A percentile compares a stretch with the other conserved stretches of the same genome.
Evolutionary conservation across 2,329 filamentous ascomycete species (phyloP).

Genomic region (Cladosporium sp.): DNA sequence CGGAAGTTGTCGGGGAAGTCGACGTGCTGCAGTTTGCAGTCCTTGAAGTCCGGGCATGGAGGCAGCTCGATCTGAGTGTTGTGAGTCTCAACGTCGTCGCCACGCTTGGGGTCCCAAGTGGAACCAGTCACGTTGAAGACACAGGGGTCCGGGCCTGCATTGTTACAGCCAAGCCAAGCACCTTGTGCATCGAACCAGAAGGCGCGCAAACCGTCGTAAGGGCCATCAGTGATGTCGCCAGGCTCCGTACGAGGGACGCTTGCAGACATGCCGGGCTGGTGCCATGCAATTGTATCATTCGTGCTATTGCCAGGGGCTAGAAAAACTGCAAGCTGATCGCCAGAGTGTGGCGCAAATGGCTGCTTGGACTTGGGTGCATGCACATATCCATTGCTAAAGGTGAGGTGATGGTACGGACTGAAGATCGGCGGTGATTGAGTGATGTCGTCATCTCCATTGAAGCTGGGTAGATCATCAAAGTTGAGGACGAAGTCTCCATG

Average conservation of each 20-base stretch:
- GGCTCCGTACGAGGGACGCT: conserved; percentile 27
- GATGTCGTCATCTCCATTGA: conserved; percentile 29
- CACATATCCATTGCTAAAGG: conserved; percentile 48
- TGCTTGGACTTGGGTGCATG: conserved; percentile 44
- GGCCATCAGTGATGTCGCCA: conserved; percentile 47
- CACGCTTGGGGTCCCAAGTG: conserved; percentile 33
- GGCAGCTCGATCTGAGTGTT: conserved; percentile 38
- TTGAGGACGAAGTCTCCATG: conserved; percentile 40
- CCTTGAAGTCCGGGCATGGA: conserved; percentile 36
- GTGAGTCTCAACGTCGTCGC: conserved; percentile 35
- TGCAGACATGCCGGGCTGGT: conserved; percentile 17
- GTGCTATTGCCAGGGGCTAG: conserved; percentile 23
- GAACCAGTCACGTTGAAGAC: conserved; percentile 44
- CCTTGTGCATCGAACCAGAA: conserved; percentile 51
- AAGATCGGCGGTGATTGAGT: conserved; percentile 38
- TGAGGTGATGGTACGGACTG: conserved; percentile 49
- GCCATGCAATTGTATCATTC: conserved; percentile 1
- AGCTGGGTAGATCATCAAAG: conserved; percentile 35
- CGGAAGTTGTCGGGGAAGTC: conserved; percentile 39
- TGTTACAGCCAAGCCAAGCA: conserved; percentile 47
- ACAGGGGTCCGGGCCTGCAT: conserved; percentile 36
- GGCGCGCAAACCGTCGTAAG: conserved; percentile 37
- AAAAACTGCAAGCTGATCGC: conserved; percentile 47
- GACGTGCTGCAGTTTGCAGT: conserved; percentile 42
- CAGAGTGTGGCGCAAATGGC: conserved; percentile 43